A percentile compares a stretch with the other conserved stretches of the same genome.
phyloP scores from a whole-genome alignment of 2,329 filamentous ascomycete genomes.

The Microdochium paspali region DNA sequence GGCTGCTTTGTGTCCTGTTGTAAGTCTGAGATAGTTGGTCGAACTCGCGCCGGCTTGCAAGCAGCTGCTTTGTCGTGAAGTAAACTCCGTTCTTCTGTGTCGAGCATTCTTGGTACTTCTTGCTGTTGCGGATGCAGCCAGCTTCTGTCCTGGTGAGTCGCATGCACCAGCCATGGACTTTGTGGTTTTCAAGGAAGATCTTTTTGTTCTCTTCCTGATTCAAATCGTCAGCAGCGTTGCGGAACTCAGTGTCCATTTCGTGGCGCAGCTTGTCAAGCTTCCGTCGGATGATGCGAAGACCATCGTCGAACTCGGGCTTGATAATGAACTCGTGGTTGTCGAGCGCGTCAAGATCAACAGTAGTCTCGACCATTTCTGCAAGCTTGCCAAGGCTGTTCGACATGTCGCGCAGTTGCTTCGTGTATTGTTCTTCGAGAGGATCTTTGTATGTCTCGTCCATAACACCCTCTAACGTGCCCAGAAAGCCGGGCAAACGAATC shows the following conservation, averaged over 20 bases:
- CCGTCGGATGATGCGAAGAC: slow-evolving; percentile 76
- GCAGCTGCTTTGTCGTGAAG: slow-evolving; percentile 81
- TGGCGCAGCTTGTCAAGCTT: slow-evolving; percentile 77
- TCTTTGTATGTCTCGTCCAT: slow-evolving; percentile 94
- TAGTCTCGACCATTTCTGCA: slow-evolving; percentile 97
- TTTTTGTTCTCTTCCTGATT: slow-evolving; percentile 96
- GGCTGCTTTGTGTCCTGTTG: slow-evolving; percentile 82
- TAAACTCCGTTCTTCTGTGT: slow-evolving; percentile 99
- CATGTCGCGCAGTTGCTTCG: slow-evolving; percentile 67
- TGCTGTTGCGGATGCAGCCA: slow-evolving; percentile 85
- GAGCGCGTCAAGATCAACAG: slow-evolving; percentile 87
- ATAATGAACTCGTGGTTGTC: slow-evolving; percentile 98
- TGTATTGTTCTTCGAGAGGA: slow-evolving; percentile 80
- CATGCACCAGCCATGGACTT: slow-evolving; percentile 94
- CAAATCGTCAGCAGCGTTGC: slow-evolving; percentile 67
- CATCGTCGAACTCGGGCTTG: slow-evolving; percentile 94
- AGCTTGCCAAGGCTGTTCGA: slow-evolving; percentile 75
- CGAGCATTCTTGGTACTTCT: slow-evolving; percentile 84
- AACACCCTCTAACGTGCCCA: slow-evolving; percentile 79
- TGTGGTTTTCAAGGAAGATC: slow-evolving; percentile 93
- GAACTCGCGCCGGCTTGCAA: slow-evolving; percentile 76
- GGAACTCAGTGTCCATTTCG: slow-evolving; percentile 78
- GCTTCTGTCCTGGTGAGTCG: slow-evolving; percentile 85
- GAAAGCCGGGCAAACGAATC: slow-evolving; percentile 82
- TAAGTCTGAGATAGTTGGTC: slow-evolving; percentile 93